Base-by-base conservation (phyloP, 2,329 filamentous ascomycete species). In the Thermoascus crustaceus region DNA sequence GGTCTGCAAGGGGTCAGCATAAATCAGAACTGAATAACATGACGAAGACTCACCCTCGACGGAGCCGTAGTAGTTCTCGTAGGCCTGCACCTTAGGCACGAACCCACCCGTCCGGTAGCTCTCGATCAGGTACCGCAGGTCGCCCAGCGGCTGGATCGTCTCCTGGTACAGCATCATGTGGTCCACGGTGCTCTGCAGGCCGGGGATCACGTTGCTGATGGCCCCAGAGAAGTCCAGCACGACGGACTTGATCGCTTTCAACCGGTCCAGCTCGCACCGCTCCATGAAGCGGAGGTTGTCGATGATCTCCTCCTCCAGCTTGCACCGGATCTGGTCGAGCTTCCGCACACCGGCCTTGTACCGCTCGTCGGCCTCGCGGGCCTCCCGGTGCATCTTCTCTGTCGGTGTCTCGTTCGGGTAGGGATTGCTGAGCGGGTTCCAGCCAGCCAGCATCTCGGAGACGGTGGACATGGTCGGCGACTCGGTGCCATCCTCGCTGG, bases 121-220 rank as follows among this genome's bases (percentile, higher is more conserved):
- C 66, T 98, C 91, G 30, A 98, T 72, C 41, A 98, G 74, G 60
- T 96, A 98, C 44, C 91, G 77, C 48, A 98, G 68, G 61, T 98
- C 91, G 24, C 85, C 84, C 31, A 80, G 60, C 4, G 91, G 91
- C 61, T 96, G 91, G n/a, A 98, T 85, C 0, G 91, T 96, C 69
- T 98, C 91, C 61, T 98, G 91, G 66, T 93, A 98, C 30, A 98
- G 73, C 80, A 98, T 87, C 88, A 98, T 95, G 57, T 93, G 87
- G 66, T 98, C 91, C 16, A 98, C 87, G 0, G 88, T 87, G 40
- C 89, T 89, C 63, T 96, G 91, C 43, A 98, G 68, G 54, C 85
- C 93, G 11, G 91, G 93, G 44, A 98, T 96, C 51, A 95, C 89
- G 54, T 98, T 98, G 71, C 89, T 89, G 60, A 98, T 85, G 23